phyloP scores from a whole-genome alignment of 2,329 filamentous ascomycete genomes.

The Monosporascus sp. region DNA sequence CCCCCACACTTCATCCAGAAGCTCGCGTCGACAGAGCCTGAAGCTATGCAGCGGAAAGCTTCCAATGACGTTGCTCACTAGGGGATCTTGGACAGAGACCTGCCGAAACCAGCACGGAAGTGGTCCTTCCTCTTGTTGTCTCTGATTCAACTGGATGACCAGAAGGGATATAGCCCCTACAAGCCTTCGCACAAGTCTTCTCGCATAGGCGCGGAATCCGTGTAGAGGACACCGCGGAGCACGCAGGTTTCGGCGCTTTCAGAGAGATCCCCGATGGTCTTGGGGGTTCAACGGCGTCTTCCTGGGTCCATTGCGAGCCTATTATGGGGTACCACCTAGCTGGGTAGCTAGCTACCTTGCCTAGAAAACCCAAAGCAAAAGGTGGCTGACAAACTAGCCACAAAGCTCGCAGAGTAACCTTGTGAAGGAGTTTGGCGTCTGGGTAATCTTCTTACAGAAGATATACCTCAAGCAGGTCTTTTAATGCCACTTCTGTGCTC shows the following conservation, averaged over 20 bases:
- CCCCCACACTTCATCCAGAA: background rate
- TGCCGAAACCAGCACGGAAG: slow-evolving; percentile 13
- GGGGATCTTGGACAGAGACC: slow-evolving; percentile 3
- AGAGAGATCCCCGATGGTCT: slow-evolving; percentile 5
- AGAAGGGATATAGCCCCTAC: slow-evolving; percentile 13
- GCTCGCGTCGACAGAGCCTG: slow-evolving; percentile 5
- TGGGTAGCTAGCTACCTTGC: slow-evolving; percentile 5
- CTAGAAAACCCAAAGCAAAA: slow-evolving; percentile 6
- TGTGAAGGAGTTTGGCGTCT: background rate
- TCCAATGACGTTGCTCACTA: slow-evolving; percentile 7
- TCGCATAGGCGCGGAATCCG: slow-evolving; percentile 4
- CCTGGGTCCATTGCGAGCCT: slow-evolving; percentile 5
- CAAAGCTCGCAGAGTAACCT: slow-evolving; percentile 7
- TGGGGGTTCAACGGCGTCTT: slow-evolving; percentile 8
- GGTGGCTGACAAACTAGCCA: slow-evolving; percentile 6
- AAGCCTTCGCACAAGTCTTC: slow-evolving; percentile 6
- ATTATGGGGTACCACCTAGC: slow-evolving; percentile 1
- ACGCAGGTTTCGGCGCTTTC: slow-evolving; percentile 9
- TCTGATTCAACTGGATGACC: slow-evolving; percentile 1
- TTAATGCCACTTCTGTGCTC: no score
- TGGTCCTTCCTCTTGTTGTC: slow-evolving; percentile 11
- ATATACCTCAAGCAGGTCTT: no score
- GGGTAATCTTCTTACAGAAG: no score
- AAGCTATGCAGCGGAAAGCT: slow-evolving; percentile 10
- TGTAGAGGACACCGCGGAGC: slow-evolving; percentile 9